Evolutionary conservation across 2,329 filamentous ascomycete species (phyloP).

Genomic region (Penicillium sp.): DNA sequence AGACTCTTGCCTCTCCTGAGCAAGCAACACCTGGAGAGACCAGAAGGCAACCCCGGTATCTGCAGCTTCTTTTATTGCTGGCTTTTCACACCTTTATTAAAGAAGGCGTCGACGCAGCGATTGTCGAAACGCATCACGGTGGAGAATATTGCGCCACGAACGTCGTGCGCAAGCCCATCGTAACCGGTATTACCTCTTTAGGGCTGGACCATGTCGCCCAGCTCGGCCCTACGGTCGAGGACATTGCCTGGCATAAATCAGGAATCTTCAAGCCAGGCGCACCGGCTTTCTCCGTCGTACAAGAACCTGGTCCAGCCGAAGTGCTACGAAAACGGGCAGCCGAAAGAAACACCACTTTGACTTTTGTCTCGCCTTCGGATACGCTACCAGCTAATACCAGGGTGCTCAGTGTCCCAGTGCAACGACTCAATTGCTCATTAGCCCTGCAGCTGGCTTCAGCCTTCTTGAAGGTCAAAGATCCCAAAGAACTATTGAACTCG

Average conservation of each 20-base stretch:
- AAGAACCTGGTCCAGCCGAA: conserved; percentile 39
- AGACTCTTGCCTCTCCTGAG: neutral
- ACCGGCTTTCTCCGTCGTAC: conserved; percentile 59
- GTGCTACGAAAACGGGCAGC: neutral
- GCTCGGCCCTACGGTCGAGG: conserved; percentile 61
- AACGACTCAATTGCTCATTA: neutral
- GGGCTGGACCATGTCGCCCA: conserved; percentile 1
- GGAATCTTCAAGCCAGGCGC: conserved; percentile 66
- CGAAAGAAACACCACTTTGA: neutral
- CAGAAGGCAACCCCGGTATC: conserved; percentile 36
- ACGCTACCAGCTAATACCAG: neutral
- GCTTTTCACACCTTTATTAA: conserved; percentile 64
- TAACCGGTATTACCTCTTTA: conserved; percentile 52
- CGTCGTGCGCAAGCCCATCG: conserved; percentile 58
- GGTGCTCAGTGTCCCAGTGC: neutral
- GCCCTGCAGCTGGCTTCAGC: neutral
- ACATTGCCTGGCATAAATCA: conserved; percentile 74
- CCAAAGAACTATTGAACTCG: neutral
- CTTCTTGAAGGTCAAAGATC: neutral
- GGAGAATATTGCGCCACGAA: conserved; percentile 71
- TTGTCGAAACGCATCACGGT: conserved; percentile 68
- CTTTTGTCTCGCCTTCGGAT: neutral
- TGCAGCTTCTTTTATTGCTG: conserved; percentile 61
- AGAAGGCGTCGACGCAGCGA: conserved; percentile 61
- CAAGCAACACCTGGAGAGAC: neutral